Conservation (phyloP, 2,329 filamentous ascomycete species). For the Xylogone sp. region DNA sequence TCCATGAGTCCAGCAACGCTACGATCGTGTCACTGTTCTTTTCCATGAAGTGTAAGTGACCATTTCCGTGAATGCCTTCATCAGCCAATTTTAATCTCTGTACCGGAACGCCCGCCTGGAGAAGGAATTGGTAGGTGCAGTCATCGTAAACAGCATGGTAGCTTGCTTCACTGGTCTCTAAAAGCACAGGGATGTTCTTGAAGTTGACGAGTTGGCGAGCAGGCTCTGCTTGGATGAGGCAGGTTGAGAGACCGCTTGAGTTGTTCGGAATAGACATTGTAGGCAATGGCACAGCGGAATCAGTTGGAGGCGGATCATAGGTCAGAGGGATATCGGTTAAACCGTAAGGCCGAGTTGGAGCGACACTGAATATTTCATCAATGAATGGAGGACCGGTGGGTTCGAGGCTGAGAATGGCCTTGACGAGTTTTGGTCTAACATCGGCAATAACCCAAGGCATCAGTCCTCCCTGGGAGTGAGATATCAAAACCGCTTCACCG, state of each 20-base stretch:
- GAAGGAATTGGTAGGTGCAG: conserved; percentile 36
- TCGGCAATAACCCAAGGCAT: conserved; percentile 39
- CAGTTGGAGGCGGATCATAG: conserved; percentile 39
- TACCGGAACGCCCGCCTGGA: conserved; percentile 37
- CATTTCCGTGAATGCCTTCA: conserved; percentile 39
- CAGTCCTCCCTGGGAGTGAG: conserved; percentile 41
- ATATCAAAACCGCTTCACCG: conserved; percentile 14
- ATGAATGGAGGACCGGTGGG: conserved; percentile 44
- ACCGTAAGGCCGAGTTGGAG: conserved; percentile 36
- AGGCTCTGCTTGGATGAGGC: conserved; percentile 32
- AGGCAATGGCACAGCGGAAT: conserved; percentile 32
- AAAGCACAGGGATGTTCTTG: conserved; percentile 29
- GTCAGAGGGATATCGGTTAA: conserved; percentile 45
- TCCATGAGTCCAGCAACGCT: conserved; percentile 25
- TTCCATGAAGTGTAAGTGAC: conserved; percentile 46
- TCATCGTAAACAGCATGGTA: conserved; percentile 45
- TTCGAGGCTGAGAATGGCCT: conserved; percentile 40
- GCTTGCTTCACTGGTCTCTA: conserved; percentile 39
- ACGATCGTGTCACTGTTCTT: conserved; percentile 40
- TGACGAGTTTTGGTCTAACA: conserved; percentile 35
- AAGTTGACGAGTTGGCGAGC: conserved; percentile 33
- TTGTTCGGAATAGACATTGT: conserved; percentile 24
- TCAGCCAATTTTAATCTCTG: conserved; percentile 34
- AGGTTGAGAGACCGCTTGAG: conserved; percentile 18
- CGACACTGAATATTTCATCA: conserved; percentile 33